phyloP scores from a whole-genome alignment of 2,329 filamentous ascomycete species.

The Venturia asperata region DNA sequence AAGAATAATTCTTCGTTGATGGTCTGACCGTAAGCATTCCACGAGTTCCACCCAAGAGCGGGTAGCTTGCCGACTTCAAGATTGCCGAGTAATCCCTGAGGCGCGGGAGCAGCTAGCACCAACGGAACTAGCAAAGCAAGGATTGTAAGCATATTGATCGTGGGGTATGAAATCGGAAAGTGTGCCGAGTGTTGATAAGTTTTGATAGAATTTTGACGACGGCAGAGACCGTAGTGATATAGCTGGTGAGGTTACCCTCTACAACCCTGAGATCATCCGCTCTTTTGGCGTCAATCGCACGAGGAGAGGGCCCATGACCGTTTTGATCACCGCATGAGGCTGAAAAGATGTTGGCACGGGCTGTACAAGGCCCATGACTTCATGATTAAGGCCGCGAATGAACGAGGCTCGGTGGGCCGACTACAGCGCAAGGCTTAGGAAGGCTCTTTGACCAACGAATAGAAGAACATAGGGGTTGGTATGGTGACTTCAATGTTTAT shows the following conservation, averaged over 20 bases:
- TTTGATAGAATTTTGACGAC: neutral
- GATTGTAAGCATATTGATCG: neutral
- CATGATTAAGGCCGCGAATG: neutral
- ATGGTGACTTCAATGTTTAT: neutral
- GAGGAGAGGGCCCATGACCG: neutral
- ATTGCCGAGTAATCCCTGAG: neutral
- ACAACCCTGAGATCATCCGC: neutral
- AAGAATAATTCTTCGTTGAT: conserved; percentile 47
- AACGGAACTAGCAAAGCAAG: conserved; percentile 2
- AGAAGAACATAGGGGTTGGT: neutral
- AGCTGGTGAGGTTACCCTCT: neutral
- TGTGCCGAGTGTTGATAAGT: neutral
- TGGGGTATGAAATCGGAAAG: neutral
- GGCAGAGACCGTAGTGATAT: neutral
- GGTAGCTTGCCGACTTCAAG: conserved; percentile 23
- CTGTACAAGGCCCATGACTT: neutral
- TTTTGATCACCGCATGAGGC: neutral
- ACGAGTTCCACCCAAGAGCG: conserved; percentile 41
- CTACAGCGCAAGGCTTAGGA: neutral
- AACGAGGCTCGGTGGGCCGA: neutral
- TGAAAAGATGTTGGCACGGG: neutral
- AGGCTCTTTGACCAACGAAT: neutral
- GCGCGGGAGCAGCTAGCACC: neutral
- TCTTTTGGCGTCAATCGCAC: neutral
- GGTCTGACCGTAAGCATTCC: conserved; percentile 48